These are phyloP conservation scores for Mimosa pudica DNA, from an alignment of 306 rosid genomes.

Conservation along the genomic window DNA sequence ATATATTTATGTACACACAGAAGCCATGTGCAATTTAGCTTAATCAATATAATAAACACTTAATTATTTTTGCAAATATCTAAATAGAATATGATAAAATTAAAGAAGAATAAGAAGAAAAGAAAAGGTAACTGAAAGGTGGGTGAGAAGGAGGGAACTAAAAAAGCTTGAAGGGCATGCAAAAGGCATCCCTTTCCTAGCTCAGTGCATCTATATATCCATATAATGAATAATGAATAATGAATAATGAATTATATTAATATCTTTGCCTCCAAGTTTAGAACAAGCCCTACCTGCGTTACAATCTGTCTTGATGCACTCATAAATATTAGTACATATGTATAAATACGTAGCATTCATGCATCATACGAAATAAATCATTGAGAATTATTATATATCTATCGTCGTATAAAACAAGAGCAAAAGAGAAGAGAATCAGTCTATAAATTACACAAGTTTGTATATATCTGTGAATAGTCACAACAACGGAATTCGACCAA, in stretches of 20 bases:
- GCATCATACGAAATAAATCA: background rate
- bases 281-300: background rate
- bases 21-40: no score
- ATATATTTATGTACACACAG: no score
- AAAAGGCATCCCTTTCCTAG: conserved; percentile 43
- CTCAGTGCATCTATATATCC: background rate
- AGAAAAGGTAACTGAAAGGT: background rate
- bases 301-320: background rate
- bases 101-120: background rate
- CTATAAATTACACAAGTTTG: background rate
- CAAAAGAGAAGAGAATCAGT: background rate
- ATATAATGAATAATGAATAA: background rate
- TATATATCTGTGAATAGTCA: background rate
- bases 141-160: background rate
- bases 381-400: background rate
- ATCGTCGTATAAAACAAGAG: background rate
- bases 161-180: conserved; percentile 25
- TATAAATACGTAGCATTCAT: background rate
- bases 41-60: background rate
- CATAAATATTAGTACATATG: background rate
- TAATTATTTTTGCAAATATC: background rate
- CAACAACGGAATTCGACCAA: no score
- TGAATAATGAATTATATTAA: background rate
- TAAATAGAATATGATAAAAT: background rate
- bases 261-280: conserved; percentile 38